Percentiles rank a stretch among this genome's conserved stretches.
phyloP scores from a whole-genome alignment of 306 rosid species.

The Cicer chorassanicum region DNA sequence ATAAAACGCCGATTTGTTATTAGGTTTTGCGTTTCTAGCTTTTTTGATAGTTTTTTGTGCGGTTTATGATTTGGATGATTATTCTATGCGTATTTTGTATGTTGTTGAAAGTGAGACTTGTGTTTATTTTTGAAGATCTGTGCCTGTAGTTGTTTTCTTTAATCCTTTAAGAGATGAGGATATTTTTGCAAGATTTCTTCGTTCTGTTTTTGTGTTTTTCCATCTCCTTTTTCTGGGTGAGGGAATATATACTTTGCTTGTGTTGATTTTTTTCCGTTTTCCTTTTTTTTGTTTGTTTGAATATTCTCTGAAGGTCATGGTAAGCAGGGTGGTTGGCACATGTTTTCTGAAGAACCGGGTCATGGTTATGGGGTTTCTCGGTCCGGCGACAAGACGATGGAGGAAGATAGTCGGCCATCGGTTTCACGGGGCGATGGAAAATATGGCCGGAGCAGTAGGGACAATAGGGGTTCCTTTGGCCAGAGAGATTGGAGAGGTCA shows the following conservation, averaged over 20 bases:
- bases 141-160: not conserved
- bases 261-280: constrained; percentile 52
- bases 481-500: constrained; percentile 77
- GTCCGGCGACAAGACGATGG: constrained; percentile 72
- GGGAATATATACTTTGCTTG: constrained; percentile 52
- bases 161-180: not conserved
- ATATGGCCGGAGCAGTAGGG: constrained; percentile 73
- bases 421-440: constrained; percentile 75
- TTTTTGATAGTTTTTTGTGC: not conserved
- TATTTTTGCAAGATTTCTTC: not conserved
- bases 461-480: constrained; percentile 69
- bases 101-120: not conserved
- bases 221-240: constrained; percentile 4
- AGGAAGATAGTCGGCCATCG: constrained; percentile 67
- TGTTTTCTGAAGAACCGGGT: constrained; percentile 79
- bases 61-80: constrained; percentile 16
- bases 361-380: constrained; percentile 78
- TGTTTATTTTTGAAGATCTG: constrained; percentile 55
- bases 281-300: constrained; percentile 42
- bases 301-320: constrained; percentile 87
- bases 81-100: not conserved
- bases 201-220: no score
- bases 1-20: not conserved
- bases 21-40: constrained; percentile 12
- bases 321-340: constrained; percentile 94